Conservation (phyloP, 208 protist species). For the Leishmania tarentolae region DNA sequence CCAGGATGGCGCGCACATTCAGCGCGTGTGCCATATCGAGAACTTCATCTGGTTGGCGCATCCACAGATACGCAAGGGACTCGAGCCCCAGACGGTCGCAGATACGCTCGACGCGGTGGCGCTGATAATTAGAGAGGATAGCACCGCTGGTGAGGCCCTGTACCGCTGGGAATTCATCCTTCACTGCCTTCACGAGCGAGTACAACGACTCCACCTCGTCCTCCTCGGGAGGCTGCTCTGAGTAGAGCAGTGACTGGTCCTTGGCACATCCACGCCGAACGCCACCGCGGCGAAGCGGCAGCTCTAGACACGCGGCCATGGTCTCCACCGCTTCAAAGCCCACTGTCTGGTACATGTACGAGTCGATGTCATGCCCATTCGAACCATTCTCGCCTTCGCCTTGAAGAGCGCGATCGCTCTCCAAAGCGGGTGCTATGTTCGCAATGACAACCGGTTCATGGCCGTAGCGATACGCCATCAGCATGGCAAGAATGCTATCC, state of each 20-base stretch:
- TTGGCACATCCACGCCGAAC: constrained; percentile 78
- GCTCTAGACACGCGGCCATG: constrained; percentile 89
- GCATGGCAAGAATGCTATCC: constrained; percentile 95
- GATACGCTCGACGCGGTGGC: constrained; percentile 97
- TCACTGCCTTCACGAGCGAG: constrained; percentile 87
- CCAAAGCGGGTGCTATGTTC: constrained; percentile 86
- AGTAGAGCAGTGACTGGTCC: constrained; percentile 87
- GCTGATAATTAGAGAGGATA: constrained; percentile 98
- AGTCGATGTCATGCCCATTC: constrained; percentile 95
- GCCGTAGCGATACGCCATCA: constrained; percentile 95
- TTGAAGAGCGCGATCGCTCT: background rate
- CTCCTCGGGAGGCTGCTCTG: constrained; percentile 35
- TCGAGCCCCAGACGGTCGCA: constrained; percentile 94
- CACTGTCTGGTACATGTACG: constrained; percentile 99
- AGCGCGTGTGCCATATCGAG: constrained; percentile 92
- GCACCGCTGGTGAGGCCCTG: constrained; percentile 96
- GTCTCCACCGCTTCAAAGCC: constrained; percentile 92
- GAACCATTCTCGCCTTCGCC: constrained; percentile 10
- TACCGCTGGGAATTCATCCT: constrained; percentile 86
- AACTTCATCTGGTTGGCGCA: constrained; percentile 89
- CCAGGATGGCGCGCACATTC: constrained; percentile 90
- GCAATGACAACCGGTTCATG: constrained; percentile 96
- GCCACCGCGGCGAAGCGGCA: constrained; percentile 91
- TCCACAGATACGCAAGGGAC: constrained; percentile 97
- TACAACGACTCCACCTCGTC: constrained; percentile 99